Percentiles rank a stretch among this genome's conserved stretches.
Conservation (phyloP, 305 asterid genomes). For the Rubia peregrina region DNA sequence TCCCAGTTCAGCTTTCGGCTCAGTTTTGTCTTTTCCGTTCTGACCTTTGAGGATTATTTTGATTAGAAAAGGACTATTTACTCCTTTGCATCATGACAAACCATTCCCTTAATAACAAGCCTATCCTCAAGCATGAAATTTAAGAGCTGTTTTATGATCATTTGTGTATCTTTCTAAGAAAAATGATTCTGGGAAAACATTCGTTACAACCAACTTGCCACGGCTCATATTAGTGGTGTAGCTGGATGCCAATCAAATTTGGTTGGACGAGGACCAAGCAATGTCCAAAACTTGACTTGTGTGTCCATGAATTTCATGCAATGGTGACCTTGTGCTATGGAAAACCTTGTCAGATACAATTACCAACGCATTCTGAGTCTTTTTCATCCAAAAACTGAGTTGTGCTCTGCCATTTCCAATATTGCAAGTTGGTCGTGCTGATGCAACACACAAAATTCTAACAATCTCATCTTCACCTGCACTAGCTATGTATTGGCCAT, state of each 20-base stretch:
- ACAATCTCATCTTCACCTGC: conserved; percentile 82
- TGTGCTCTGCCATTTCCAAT: conserved; percentile 13
- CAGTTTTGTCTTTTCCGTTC: too few relatives aligned
- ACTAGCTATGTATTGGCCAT: conserved; percentile 66
- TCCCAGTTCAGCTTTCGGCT: too few relatives aligned
- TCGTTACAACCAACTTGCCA: conserved; percentile 53
- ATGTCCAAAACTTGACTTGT: conserved; percentile 50
- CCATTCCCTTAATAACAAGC: too few relatives aligned
- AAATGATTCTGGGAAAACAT: conserved; percentile 56
- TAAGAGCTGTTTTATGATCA: too few relatives aligned
- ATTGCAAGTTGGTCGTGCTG: conserved; percentile 24
- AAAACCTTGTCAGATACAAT: conserved; percentile 52
- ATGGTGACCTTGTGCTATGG: conserved; percentile 46
- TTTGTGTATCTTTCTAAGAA: too few relatives aligned
- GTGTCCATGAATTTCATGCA: conserved; percentile 57
- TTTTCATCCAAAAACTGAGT: conserved; percentile 12
- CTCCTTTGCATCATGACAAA: too few relatives aligned
- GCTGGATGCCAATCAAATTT: conserved; percentile 58
- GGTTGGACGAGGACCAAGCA: conserved; percentile 77
- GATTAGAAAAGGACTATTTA: too few relatives aligned
- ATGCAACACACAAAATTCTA: conserved; percentile 51
- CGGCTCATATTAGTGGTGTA: conserved; percentile 62
- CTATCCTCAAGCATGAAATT: too few relatives aligned
- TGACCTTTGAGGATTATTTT: too few relatives aligned
- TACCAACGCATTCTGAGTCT: conserved; percentile 26